phyloP scores from a whole-genome alignment of 75 land plant species.

The Sequoiadendron giganteum region DNA sequence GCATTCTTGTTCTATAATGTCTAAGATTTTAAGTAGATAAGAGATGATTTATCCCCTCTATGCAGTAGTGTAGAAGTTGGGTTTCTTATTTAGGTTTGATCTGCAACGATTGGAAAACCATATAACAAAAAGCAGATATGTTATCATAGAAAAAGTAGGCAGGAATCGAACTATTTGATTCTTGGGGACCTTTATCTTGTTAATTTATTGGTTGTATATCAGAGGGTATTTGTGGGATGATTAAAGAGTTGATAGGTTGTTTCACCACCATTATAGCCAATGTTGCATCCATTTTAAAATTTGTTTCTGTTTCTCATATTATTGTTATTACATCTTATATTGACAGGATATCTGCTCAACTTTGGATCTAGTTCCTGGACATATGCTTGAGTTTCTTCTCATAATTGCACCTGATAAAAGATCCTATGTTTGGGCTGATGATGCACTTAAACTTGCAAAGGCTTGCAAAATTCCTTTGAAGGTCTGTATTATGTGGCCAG shows the following conservation, averaged over 20 bases:
- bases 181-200: neutral
- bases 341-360: conserved; percentile 63
- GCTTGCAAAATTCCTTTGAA: conserved; percentile 30
- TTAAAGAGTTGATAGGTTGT: neutral
- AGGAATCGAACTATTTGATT: neutral
- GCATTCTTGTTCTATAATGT: neutral
- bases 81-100: neutral
- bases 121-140: neutral
- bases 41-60: neutral
- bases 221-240: neutral
- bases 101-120: neutral
- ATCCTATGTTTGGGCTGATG: conserved; percentile 59
- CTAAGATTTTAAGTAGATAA: neutral
- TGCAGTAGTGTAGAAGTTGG: neutral
- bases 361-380: conserved; percentile 64
- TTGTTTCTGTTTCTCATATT: conserved; percentile 6
- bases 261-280: neutral
- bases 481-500: conserved; percentile 75
- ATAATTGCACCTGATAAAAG: conserved; percentile 53
- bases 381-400: conserved; percentile 60
- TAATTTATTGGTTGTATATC: neutral
- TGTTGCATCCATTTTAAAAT: neutral
- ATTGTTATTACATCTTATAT: neutral
- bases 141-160: neutral
- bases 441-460: conserved; percentile 45